These are phyloP conservation scores for Penicillium atrosanguineum DNA, from an alignment of 495 filamentous ascomycete genomes.

Conservation along the genomic window DNA sequence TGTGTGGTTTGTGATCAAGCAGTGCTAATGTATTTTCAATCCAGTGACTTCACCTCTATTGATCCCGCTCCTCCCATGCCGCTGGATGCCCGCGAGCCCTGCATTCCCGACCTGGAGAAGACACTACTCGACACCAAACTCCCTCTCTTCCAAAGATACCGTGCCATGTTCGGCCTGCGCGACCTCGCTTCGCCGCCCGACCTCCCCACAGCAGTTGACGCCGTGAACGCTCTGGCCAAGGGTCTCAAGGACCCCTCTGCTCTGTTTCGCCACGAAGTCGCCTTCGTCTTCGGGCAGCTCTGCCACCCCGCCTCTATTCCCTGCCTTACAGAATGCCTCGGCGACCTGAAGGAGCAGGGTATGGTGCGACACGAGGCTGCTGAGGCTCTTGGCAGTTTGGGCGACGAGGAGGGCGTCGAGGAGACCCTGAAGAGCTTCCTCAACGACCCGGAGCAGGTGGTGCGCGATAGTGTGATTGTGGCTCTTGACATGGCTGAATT, in stretches of 20 bases:
- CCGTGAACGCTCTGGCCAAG: constrained; percentile 79
- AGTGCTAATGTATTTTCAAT: constrained; percentile 9
- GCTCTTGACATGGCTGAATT: constrained; percentile 98
- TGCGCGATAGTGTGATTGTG: constrained; percentile 91
- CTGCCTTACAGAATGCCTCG: constrained; percentile 73
- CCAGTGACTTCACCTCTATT: constrained; percentile 89
- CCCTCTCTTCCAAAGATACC: constrained; percentile 88
- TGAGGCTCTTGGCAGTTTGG: constrained; percentile 93
- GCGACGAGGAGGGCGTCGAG: constrained; percentile 90
- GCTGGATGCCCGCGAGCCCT: constrained; percentile 51
- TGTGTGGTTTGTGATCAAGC: not conserved
- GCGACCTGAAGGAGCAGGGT: constrained; percentile 74
- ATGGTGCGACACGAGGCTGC: constrained; percentile 99
- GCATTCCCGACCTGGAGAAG: constrained; percentile 71
- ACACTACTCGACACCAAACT: constrained; percentile 72
- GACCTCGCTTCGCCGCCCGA: constrained; percentile 91
- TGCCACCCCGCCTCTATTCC: constrained; percentile 95
- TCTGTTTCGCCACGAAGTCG: constrained; percentile 97
- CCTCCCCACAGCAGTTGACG: constrained; percentile 78
- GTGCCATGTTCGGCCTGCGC: constrained; percentile 95
- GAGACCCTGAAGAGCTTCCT: constrained; percentile 78
- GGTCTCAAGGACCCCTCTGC: constrained; percentile 85
- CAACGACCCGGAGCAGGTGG: constrained; percentile 86
- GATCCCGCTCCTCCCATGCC: constrained; percentile 91
- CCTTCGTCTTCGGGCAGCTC: constrained; percentile 96